phyloP scores from a whole-genome alignment of 2,329 filamentous ascomycete genomes.

The Purpureocillium takamizusanense region DNA sequence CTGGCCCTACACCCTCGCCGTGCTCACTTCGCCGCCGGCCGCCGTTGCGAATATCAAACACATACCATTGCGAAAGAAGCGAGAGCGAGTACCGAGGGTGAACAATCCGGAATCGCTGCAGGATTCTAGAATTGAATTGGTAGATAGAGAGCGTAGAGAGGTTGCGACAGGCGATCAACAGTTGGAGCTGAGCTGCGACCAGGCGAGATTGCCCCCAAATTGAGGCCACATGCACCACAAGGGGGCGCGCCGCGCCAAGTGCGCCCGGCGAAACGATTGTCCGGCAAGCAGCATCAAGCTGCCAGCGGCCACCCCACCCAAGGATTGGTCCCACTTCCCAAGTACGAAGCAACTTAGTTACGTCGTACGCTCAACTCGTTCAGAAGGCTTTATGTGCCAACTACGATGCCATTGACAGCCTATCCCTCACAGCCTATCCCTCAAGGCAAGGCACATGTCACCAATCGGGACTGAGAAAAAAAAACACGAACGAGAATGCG shows the following conservation, averaged over 20 bases:
- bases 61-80: slow-evolving; percentile 22
- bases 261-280: slow-evolving; percentile 22
- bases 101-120: slow-evolving; percentile 23
- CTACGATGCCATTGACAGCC: too few species aligned
- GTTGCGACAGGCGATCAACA: slow-evolving; percentile 6
- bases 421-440: too few species aligned
- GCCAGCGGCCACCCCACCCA: too few species aligned
- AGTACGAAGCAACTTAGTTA: too few species aligned
- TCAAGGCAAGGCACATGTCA: too few species aligned
- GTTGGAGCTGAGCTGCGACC: slow-evolving; percentile 10
- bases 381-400: too few species aligned
- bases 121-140: slow-evolving; percentile 18
- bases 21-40: too few species aligned
- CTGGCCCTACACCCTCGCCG: too few species aligned
- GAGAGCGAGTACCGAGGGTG: slow-evolving; percentile 7
- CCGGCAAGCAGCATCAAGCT: slow-evolving; percentile 11
- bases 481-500: too few species aligned
- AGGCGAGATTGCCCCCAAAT: slow-evolving; percentile 20
- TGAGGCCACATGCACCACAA: slow-evolving; percentile 36
- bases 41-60: neutral
- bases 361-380: too few species aligned
- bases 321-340: too few species aligned
- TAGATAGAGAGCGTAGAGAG: slow-evolving; percentile 8
- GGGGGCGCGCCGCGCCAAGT: slow-evolving; percentile 9
- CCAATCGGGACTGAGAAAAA: too few species aligned